A percentile compares a stretch with the other conserved stretches of the same genome.
Conservation (phyloP, 225 moss, liverwort and hornwort genomes). For the Asterella californica region DNA sequence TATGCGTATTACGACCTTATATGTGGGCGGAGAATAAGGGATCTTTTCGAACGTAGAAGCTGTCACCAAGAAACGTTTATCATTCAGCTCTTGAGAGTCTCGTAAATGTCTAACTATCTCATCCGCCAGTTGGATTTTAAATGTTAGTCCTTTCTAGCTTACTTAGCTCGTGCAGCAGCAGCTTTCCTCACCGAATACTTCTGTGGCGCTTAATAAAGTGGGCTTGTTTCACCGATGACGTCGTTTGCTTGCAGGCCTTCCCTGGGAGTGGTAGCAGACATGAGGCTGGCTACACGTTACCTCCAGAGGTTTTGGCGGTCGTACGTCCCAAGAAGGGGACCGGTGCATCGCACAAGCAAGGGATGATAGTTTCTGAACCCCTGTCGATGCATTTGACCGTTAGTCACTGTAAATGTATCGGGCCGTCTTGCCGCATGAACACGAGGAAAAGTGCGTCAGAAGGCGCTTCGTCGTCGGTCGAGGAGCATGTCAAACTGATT, state of each 20-base stretch:
- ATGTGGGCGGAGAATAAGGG: no score
- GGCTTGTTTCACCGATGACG: neutral
- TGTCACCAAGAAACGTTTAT: no score
- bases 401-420: conserved; percentile 28
- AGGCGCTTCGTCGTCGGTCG: conserved; percentile 15
- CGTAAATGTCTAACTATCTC: no score
- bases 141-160: neutral
- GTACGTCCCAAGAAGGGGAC: conserved; percentile 54
- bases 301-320: conserved; percentile 46
- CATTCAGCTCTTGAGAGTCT: no score
- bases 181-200: no score
- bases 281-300: conserved; percentile 51
- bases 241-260: conserved; percentile 36
- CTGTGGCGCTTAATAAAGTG: neutral
- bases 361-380: conserved; percentile 44
- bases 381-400: conserved; percentile 32
- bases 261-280: conserved; percentile 32
- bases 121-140: no score
- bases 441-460: neutral
- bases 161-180: neutral
- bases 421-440: conserved; percentile 19
- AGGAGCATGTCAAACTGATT: conserved; percentile 25
- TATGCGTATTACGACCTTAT: no score
- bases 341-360: conserved; percentile 51
- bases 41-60: no score